These are phyloP conservation scores for Heliosperma pusillum DNA, from an alignment of 148 eudicot species.

Conservation along the genomic window DNA sequence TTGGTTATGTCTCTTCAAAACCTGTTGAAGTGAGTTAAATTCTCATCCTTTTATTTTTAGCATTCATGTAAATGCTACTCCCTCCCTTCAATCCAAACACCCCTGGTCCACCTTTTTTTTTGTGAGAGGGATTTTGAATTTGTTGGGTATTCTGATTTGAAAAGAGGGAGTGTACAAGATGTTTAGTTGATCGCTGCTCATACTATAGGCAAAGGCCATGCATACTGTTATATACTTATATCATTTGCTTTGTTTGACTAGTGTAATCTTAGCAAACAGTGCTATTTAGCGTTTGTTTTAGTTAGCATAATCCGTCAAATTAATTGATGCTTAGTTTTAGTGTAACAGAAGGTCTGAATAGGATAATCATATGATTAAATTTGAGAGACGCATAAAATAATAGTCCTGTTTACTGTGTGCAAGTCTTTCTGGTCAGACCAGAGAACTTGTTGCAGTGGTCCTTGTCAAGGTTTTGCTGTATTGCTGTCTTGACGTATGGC, in stretches of 20 bases:
- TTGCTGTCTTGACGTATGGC: not conserved
- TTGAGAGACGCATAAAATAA: not conserved
- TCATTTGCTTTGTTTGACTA: not conserved
- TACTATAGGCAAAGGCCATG: not conserved
- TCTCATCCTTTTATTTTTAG: not conserved
- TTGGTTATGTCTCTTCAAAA: slow-evolving; percentile 66
- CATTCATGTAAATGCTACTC: not conserved
- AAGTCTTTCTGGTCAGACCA: not conserved
- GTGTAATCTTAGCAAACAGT: not conserved
- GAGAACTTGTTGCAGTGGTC: not conserved
- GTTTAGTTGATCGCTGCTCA: not conserved
- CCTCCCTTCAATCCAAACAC: too few species aligned
- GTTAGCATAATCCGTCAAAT: not conserved
- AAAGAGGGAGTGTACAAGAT: not conserved
- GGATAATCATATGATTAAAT: not conserved
- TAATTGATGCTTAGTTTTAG: not conserved
- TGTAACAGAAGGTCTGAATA: not conserved
- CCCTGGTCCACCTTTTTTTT: too few species aligned
- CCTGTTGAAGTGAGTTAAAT: slow-evolving; percentile 59
- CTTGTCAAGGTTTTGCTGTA: not conserved
- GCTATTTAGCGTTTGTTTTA: slow-evolving; percentile 2
- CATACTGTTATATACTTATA: not conserved
- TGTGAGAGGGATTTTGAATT: too few species aligned
- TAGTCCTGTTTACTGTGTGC: not conserved
- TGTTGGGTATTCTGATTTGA: too few species aligned